Base-by-base conservation (phyloP, 805 yeast genomes). In the Metschnikowia cerradonensis region DNA sequence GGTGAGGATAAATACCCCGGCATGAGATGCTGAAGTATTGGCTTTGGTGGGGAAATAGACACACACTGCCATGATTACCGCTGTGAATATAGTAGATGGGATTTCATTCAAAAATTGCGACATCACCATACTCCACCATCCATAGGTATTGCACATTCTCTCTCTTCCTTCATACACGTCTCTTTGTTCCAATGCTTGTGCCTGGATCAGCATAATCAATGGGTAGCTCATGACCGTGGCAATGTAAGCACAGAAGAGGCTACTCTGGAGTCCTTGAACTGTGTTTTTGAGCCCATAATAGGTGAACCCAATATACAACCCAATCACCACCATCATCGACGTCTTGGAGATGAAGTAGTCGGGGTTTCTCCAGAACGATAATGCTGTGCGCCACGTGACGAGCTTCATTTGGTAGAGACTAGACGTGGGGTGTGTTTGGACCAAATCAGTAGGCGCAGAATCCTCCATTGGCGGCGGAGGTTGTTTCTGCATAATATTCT, bases 131-230 rank as follows among this genome's bases (percentile, higher is more conserved):
- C 77, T 66, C 22, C 81, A 72, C 91, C 91, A 86, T 59, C 83
- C 85, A 70, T 82, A 86, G 37, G 88, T 86, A 60, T 84, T 85
- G 5, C 88, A 82, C 54, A 82, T 78, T n/a, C 38, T 7, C 11
- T 35, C 38, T 35, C 38, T 35, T 15, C 38, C 38, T 20, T 35
- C 38, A 17, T 35, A 35, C 13, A 35, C 17, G 3, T 35, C 89
- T 7, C 52, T 61, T 65, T 84, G 89, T 91, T n/a, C 19, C 38
- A 35, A 10, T 1, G 38, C 38, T 35, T 35, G 38, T 6, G 38
- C 38, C 11, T 35, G 38, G 38, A 35, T 35, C 3, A 4, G 38
- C 1, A 35, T 35, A 6, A 35, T 35, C 38, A 35, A 15, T 6
- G 38, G 38, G 20, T 35, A 35, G 8, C 38, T 35, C 38, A 35